Evolutionary conservation across 2,329 filamentous ascomycete species (phyloP), one percentile per base, ranked within the genome.

Genomic region (Epichloe baconii): DNA sequence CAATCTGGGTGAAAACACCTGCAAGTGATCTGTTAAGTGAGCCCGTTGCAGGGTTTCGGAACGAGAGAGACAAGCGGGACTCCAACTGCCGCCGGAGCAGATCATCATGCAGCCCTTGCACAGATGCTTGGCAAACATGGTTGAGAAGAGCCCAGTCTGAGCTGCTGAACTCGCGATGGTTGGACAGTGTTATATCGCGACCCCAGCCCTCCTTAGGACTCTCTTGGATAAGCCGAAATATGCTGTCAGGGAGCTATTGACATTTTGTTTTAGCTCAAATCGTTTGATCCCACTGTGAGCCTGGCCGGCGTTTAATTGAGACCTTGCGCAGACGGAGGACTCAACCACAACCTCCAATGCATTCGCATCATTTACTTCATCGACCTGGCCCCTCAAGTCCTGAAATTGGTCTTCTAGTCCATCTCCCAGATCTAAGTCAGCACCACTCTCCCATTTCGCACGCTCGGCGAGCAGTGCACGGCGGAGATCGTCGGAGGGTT

Each of bases 391-490:
- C 23, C 55, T 41, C 26, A 10, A 4, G 10, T 56, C 51, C 14
- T 57, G 54, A 3, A 57, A 52, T 14, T 65, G 66, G 0, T 69
- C 67, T n/a, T 66, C 63, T 15, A 63, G 66, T 17, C 69, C 68
- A 3, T 66, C 63, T 3, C 55, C 57, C 3, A 62, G 61, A 4
- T 66, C 64, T 5, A 62, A 58, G 2, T 72, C 72, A 3, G 66
- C 64, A 3, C 72, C 79, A 44, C 67, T 75, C 56, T 91, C 86
- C 85, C 86, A 91, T 60, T 82, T 87, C 43, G 72, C 67, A 6
- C 86, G 78, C 59, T 85, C 83, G 36, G 80, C 75, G 4, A 78
- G 61, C 5, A 94, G 73, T 51, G 79, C 80, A 10, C 70, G 63
- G 14, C 76, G 76, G 1, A 94, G 72, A 52, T 76, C 71, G 2